Base-by-base conservation (phyloP, 257 asterid genomes). In the Solanum pinnatisectum region DNA sequence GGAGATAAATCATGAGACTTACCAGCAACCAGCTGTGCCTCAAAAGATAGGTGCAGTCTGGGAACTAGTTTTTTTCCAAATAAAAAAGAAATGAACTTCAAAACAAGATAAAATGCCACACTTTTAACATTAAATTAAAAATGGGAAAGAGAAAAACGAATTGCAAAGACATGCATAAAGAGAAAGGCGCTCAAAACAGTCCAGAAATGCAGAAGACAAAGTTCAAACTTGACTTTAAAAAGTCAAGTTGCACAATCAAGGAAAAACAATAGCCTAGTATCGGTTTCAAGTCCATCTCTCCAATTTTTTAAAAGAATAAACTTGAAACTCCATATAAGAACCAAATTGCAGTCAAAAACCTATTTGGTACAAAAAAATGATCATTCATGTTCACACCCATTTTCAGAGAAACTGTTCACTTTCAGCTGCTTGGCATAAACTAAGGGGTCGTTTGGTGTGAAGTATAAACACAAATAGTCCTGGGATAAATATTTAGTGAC, bases 1-100 rank as follows among this genome's bases (percentile, higher is more conserved):
- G 98, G 94, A 88, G 96, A 94, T 91, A 96, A 93, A 90, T 97
- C 99, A 92, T 95, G 98, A 79, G 98, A 92, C 90, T 94, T 97
- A 82, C 99, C 99, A 60, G 92, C 96, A 83, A 96, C 99, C 71
- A 97, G 96, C 90, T 96, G 99, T 13, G 99, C 95, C 92, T 97
- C 99, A 91, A 97, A 97, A 49, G 97, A 89, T 42, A 95, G 98
- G 90, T 97, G 99, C 20, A 98, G 98, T 86, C 98, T 96, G 83
- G 98, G 99, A 92, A 97, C 99, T 97, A 92, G 6, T 46, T 81
- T 81, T 40, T 73, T 46, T 46, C 85, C 85, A 27, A 27, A 27
- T 2, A 88, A 88, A 88, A 88, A 63, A 83, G 84, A 90, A n/a
- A 70, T 49, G 71, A 81, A 84, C 72, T 84, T 87, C 87, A 85